phyloP scores from a whole-genome alignment of 306 rosid species.

The Inga leiocalycina region DNA sequence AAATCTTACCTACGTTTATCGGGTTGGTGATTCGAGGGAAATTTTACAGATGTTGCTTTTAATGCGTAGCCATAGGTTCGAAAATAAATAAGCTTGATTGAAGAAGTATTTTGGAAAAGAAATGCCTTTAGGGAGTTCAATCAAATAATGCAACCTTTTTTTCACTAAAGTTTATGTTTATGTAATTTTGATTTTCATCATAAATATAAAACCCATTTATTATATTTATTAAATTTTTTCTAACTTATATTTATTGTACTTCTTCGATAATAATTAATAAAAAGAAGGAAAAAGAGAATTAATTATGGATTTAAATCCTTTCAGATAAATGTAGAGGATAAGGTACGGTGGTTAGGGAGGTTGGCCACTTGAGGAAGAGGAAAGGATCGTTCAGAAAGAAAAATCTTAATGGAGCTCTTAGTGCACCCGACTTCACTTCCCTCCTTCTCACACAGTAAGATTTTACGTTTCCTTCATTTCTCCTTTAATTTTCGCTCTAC shows the following conservation, averaged over 20 bases:
- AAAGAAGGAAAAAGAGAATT: too few species aligned
- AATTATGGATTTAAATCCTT: not conserved
- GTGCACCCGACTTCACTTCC: conserved; percentile 41
- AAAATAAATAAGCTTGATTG: not conserved
- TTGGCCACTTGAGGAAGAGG: not conserved
- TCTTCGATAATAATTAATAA: too few species aligned
- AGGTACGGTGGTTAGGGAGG: not conserved
- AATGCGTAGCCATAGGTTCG: not conserved
- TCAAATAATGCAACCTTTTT: too few species aligned
- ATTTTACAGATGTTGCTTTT: not conserved
- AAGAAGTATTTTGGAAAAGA: not conserved
- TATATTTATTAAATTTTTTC: too few species aligned
- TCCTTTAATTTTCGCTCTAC: conserved; percentile 2
- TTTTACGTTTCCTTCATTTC: not conserved
- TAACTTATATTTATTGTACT: too few species aligned
- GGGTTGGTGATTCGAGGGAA: not conserved
- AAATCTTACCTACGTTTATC: not conserved
- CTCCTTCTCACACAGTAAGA: conserved; percentile 54
- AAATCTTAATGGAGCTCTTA: conserved; percentile 55
- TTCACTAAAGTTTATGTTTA: too few species aligned
- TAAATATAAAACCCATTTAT: too few species aligned
- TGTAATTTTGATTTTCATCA: too few species aligned
- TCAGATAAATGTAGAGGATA: not conserved
- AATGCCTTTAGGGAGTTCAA: not conserved
- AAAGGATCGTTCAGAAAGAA: not conserved